Evolutionary conservation across 2,329 filamentous ascomycete genomes (phyloP).

Genomic region (Didymella glomerata): DNA sequence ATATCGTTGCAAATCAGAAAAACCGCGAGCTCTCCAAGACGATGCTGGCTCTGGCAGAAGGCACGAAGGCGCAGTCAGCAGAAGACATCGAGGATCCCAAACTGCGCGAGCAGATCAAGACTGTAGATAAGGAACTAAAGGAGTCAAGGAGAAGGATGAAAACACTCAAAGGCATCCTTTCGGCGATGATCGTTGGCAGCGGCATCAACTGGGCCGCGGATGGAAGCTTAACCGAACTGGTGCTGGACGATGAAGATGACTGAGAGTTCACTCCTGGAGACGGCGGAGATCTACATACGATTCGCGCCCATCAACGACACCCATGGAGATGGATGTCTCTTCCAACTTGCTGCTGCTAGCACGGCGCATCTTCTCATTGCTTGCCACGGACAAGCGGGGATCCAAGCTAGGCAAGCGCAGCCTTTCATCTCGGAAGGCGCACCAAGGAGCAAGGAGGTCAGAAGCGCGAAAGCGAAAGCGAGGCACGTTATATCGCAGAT

Average conservation of each 20-base stretch:
- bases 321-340: not conserved
- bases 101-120: slow-evolving; percentile 64
- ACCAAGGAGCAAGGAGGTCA: not conserved
- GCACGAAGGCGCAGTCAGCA: slow-evolving; percentile 62
- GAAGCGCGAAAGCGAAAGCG: not conserved
- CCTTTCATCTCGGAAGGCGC: not conserved
- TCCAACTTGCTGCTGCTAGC: not conserved
- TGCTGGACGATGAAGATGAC: slow-evolving; percentile 70
- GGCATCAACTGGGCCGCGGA: slow-evolving; percentile 83
- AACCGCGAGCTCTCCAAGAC: slow-evolving; percentile 71
- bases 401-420: not conserved
- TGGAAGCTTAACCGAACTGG: slow-evolving; percentile 71
- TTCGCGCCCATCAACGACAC: not conserved
- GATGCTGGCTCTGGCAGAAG: slow-evolving; percentile 69
- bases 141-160: slow-evolving; percentile 73
- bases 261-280: not conserved
- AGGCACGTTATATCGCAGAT: not conserved
- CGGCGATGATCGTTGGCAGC: slow-evolving; percentile 80
- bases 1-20: slow-evolving; percentile 62
- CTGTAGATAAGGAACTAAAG: slow-evolving; percentile 67
- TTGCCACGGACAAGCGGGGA: not conserved
- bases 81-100: slow-evolving; percentile 64
- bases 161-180: slow-evolving; percentile 79
- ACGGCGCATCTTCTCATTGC: not conserved
- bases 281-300: not conserved